phyloP scores from a whole-genome alignment of 2,329 filamentous ascomycete genomes.

The Beauveria medogensis region DNA sequence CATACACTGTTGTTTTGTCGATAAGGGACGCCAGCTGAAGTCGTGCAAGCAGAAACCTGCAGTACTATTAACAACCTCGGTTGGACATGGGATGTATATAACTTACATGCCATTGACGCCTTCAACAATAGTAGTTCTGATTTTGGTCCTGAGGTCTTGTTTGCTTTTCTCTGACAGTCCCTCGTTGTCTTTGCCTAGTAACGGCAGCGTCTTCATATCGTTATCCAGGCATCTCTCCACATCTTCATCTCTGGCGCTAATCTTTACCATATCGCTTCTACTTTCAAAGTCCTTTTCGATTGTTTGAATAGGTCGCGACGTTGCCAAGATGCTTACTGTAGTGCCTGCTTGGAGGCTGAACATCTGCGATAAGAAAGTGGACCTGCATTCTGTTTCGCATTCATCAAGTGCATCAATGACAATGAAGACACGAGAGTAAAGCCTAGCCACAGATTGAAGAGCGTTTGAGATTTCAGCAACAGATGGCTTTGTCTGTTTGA shows the following conservation, averaged over 20 bases:
- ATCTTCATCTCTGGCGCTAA: background rate
- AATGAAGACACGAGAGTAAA: constrained; percentile 12
- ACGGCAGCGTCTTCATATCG: background rate
- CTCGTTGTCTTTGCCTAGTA: background rate
- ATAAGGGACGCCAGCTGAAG: constrained; percentile 17
- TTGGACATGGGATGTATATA: too few species aligned
- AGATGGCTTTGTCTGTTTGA: background rate
- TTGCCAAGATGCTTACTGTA: constrained; percentile 12
- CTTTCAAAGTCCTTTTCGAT: background rate
- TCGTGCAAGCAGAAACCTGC: background rate
- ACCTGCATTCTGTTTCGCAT: constrained; percentile 1
- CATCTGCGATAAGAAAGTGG: background rate
- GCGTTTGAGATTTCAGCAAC: too few species aligned
- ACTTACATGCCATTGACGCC: too few species aligned
- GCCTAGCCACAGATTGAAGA: background rate
- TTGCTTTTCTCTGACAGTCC: background rate
- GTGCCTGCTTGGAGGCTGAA: background rate
- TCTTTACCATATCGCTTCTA: background rate
- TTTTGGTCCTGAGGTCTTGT: background rate
- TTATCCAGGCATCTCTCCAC: background rate
- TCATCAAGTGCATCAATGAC: constrained; percentile 21
- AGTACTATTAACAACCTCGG: background rate
- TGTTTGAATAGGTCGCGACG: constrained; percentile 1
- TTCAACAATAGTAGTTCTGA: background rate
- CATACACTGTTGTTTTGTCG: background rate